Evolutionary conservation across 108 stramenopile genomes (phyloP), one percentile per base, ranked within the genome.

Genomic region (Chaetoceros tenuissimus): DNA sequence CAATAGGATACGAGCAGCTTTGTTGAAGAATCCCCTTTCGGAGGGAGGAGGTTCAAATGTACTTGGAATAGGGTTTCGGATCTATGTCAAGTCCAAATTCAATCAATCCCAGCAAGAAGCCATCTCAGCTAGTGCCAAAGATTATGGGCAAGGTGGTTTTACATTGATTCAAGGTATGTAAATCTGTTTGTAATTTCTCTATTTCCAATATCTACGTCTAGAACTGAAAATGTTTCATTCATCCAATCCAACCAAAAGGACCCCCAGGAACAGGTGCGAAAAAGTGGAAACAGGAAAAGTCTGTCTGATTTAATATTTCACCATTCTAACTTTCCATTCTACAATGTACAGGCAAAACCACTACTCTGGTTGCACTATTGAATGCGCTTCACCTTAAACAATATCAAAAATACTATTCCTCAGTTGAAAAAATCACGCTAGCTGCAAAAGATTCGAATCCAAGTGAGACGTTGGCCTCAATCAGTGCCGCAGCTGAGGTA

Each of bases 341-440:
- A 17, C 68, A 67, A 30, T 79, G 86, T 0, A 86, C 82, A 16
- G 72, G 89, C 16, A 87, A 94, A 68, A 84, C 89, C 24, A 84
- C 87, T 17, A 91, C 94, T 3, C 58, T 94, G 7, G 54, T 77
- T 25, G 84, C 76, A 26, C 45, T 85, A 0, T 55, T 94, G 10
- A 94, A 94, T 64, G 67, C 82, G 25, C 61, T 92, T 13, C 94
- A 80, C 62, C 49, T 76, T 1, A 29, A 72, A 26, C 72, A 76
- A 43, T 75, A 73, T 48, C 68, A 73, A 50, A 59, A 53, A 21
- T 80, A 75, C 48, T 73, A 80, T 48, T 22, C 51, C 21, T 51
- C 65, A 3, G 69, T 79, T 25, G 74, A 71, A 49, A 45, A 61
- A 23, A 60, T 75, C 52, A 62, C 71, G 17, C 64, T 65, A 26